Percentiles rank a stretch among this genome's conserved stretches.
These are phyloP conservation scores for Ramularia endophylla DNA, from an alignment of 2,329 filamentous ascomycete genomes.

Conservation along the genomic window DNA sequence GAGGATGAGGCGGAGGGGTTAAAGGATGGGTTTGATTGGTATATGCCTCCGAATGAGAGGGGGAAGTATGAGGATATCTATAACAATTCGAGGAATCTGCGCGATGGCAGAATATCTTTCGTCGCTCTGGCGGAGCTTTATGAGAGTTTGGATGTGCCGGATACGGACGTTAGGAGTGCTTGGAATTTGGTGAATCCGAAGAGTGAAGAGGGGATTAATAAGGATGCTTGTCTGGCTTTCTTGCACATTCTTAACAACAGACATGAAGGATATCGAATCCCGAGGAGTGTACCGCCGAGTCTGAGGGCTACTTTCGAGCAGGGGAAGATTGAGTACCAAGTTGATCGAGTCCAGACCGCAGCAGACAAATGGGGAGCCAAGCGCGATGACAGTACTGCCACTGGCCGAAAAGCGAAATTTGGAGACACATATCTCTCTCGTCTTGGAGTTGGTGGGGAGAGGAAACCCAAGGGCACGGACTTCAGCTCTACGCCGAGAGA, in stretches of 20 bases:
- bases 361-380: constrained; percentile 73
- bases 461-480: constrained; percentile 80
- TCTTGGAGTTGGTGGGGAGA: constrained; percentile 63
- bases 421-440: constrained; percentile 94
- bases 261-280: constrained; percentile 92
- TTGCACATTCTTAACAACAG: constrained; percentile 94
- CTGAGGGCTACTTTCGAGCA: constrained; percentile 87
- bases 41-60: constrained; percentile 91
- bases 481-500: constrained; percentile 80
- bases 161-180: constrained; percentile 77
- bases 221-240: constrained; percentile 91
- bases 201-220: constrained; percentile 74
- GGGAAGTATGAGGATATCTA: constrained; percentile 97
- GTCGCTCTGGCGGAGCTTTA: constrained; percentile 76
- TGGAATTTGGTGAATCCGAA: constrained; percentile 98
- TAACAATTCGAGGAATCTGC: constrained; percentile 78
- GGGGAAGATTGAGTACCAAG: constrained; percentile 92
- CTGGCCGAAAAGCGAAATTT: constrained; percentile 92
- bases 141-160: constrained; percentile 66
- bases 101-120: constrained; percentile 67
- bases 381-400: constrained; percentile 71
- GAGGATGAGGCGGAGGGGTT: constrained; percentile 75
- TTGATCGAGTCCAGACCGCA: constrained; percentile 63
- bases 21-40: constrained; percentile 98
- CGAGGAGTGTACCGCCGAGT: constrained; percentile 84